Evolutionary conservation across 2,329 filamentous ascomycete genomes (phyloP), one percentile per base, ranked within the genome.

Genomic region (Podosphaera xanthii): DNA sequence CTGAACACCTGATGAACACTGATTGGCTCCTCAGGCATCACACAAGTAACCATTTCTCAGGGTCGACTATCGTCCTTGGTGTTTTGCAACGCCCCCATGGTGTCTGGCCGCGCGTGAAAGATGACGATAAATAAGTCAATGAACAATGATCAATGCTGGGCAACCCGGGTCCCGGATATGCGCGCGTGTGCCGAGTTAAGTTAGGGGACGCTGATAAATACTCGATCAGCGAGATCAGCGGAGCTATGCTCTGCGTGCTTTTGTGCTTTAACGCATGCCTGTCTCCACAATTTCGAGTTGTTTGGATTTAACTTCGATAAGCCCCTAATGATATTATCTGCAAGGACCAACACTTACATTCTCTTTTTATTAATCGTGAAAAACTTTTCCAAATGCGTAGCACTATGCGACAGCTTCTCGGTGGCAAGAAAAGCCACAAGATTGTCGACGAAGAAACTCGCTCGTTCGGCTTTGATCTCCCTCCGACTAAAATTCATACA

Each of bases 351-450:
- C 35, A 57, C 42, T 35, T 42, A 40, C 10, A 9, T n/a, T 35
- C 31, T 38, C 14, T 14, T n/a, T 55, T n/a, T 14, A 12, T n/a
- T 6, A 6, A 30, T 36, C 3, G 8, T 44, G 7, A 36, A 30
- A 40, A 57, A 30, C n/a, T 35, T n/a, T 44, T 57, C 54, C 54
- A 44, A 44, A 57, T 57, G 54, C 54, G 54, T 57, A 57, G 54
- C 36, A 57, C 54, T 31, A 57, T 57, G 54, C 35, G 54, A 44
- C 54, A 57, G n/a, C 54, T 57, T 31, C 54, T 57, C 36, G 54
- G 54, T 31, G 54, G 54, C 54, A 57, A 57, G 54, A 57, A 57
- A 57, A 38, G 54, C 36, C 54, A 57, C 6, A 57, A 57, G 14
- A 3, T n/a, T 9, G 6, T 3, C 54, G 31, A 38, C 9, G 52